phyloP scores from a whole-genome alignment of 768 basidiomycete species.

The Postia placenta region DNA sequence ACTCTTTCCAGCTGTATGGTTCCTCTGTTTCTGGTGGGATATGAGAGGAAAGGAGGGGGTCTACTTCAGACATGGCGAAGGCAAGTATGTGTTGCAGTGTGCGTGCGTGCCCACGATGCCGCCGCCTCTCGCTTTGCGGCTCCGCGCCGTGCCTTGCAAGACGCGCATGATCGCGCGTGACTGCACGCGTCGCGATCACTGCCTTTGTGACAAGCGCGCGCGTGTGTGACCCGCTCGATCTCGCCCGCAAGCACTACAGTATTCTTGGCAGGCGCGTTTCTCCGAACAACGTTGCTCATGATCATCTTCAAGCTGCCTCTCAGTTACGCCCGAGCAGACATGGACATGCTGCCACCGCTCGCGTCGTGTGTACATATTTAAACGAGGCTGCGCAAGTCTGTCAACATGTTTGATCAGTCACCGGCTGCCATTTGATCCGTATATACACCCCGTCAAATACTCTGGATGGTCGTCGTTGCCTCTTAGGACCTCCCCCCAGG shows the following conservation, averaged over 20 bases:
- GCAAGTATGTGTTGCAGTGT: neutral
- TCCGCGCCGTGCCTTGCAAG: too few relatives aligned
- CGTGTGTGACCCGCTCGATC: too few relatives aligned
- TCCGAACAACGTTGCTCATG: too few relatives aligned
- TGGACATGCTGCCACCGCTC: neutral
- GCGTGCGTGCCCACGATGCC: neutral
- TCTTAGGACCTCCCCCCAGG: neutral
- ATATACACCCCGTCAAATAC: conserved; percentile 10
- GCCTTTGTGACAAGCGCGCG: neutral
- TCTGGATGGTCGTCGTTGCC: neutral
- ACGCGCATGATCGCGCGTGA: neutral
- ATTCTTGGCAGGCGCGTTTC: too few relatives aligned
- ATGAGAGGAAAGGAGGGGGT: conserved; percentile 19
- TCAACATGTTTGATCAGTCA: conserved; percentile 12
- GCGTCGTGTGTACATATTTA: neutral
- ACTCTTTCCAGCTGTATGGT: conserved; percentile 5
- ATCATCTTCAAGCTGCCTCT: too few relatives aligned
- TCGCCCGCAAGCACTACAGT: too few relatives aligned
- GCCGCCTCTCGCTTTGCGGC: neutral
- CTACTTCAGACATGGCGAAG: conserved; percentile 21
- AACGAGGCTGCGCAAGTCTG: conserved; percentile 5
- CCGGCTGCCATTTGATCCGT: conserved; percentile 8
- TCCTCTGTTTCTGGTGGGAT: conserved; percentile 5
- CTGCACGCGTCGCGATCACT: neutral
- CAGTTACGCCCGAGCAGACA: neutral